These are phyloP conservation scores for Rhododendron simsii DNA, from an alignment of 148 eudicot genomes.

Conservation along the genomic window DNA sequence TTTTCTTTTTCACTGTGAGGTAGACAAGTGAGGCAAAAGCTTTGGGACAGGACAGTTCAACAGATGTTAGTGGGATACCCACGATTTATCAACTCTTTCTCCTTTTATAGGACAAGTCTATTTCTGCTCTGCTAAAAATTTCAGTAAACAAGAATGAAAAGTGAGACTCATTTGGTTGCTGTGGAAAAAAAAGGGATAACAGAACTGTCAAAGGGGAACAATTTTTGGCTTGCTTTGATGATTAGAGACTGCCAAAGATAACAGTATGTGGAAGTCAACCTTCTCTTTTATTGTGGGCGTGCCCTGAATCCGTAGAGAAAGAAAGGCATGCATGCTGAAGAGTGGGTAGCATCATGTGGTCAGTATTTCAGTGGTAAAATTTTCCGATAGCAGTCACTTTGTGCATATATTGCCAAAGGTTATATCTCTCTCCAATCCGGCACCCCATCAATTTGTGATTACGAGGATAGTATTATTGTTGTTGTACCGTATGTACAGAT, in stretches of 20 bases:
- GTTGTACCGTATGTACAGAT: neutral
- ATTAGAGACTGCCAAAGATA: neutral
- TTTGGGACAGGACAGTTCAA: slow-evolving; percentile 7
- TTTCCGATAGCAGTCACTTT: neutral
- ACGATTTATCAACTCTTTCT: slow-evolving; percentile 1
- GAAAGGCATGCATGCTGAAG: neutral
- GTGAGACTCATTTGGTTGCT: neutral
- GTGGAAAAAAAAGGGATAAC: neutral
- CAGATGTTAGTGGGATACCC: slow-evolving; percentile 11
- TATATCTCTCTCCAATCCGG: neutral
- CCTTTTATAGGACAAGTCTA: slow-evolving; percentile 3
- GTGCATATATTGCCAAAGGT: neutral
- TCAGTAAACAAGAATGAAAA: neutral
- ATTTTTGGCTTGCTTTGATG: neutral
- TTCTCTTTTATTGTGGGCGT: neutral
- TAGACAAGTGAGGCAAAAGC: slow-evolving; percentile 10
- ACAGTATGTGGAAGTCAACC: neutral
- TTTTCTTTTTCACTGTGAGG: slow-evolving; percentile 10
- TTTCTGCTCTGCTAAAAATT: neutral
- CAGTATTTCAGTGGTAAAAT: neutral
- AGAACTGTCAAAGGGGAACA: neutral
- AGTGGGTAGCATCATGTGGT: neutral
- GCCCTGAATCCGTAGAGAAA: neutral
- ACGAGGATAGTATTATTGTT: neutral
- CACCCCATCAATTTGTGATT: neutral